Evolutionary conservation across 106 monocot species (phyloP).

Genomic region (Dendrobium nobile): DNA sequence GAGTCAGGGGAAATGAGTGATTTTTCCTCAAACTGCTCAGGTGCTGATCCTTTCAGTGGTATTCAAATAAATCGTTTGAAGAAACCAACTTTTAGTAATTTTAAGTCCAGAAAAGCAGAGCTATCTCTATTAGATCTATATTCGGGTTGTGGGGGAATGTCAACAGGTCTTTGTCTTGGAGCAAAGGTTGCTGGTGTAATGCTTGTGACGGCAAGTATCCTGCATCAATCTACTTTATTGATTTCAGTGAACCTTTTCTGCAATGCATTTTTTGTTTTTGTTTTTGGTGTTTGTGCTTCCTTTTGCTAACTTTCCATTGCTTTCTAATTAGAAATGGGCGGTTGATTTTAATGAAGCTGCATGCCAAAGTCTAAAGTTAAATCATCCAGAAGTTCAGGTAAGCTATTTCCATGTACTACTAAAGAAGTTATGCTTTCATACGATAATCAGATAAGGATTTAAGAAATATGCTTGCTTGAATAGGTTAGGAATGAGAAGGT

Average conservation of each 20-base stretch:
- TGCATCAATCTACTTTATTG: not conserved
- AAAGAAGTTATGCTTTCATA: conserved; percentile 2
- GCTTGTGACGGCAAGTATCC: conserved; percentile 61
- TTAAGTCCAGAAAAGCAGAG: conserved; percentile 23
- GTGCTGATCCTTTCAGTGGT: conserved; percentile 1
- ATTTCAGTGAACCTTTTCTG: not conserved
- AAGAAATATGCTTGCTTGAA: conserved; percentile 13
- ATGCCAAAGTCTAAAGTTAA: conserved; percentile 60
- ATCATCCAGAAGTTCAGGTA: conserved; percentile 83
- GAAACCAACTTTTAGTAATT: conserved; percentile 10
- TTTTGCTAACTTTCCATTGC: conserved; percentile 3
- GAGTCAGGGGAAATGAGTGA: conserved; percentile 24
- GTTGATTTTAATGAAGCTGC: conserved; percentile 68
- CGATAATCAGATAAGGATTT: not conserved
- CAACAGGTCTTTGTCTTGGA: conserved; percentile 79
- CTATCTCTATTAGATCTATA: conserved; percentile 76
- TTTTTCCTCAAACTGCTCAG: conserved; percentile 13
- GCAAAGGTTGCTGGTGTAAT: conserved; percentile 56
- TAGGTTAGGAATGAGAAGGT: conserved; percentile 81
- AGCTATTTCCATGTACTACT: conserved; percentile 11
- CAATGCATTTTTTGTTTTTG: not conserved
- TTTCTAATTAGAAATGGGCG: conserved; percentile 68
- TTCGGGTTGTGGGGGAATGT: conserved; percentile 96
- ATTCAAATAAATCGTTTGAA: not conserved
- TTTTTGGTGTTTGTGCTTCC: conserved; percentile 11